Evolutionary conservation across 768 basidiomycete genomes (phyloP), one percentile per base, ranked within the genome.

Genomic region (Xerocomus brunneocitrinus): DNA sequence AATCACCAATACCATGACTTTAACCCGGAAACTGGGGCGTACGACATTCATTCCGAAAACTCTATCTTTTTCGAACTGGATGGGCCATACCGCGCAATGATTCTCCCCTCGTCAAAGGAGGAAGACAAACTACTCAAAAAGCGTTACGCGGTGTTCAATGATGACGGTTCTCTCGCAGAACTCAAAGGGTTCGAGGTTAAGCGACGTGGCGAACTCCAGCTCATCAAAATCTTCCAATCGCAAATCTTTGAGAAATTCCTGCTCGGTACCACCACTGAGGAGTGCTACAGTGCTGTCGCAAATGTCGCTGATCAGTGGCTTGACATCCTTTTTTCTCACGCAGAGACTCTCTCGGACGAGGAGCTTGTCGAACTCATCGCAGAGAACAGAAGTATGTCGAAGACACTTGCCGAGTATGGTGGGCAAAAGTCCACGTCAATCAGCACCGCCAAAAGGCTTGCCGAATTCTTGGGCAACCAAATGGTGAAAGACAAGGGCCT

Each of bases 401-500:
- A 83, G 71, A 99, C 97, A 2, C 76, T 99, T 45, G 90, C 94
- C 1, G 97, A 98, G 71, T 98, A 99, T 65, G 97, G 80, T 4
- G 85, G 83, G 7, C 97, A 99, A 67, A 99, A 99, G 72, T 98
- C 95, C 30, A 99, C 97, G 0, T 97, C 95, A 2, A 99, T 99
- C 73, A 93, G 89, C 59, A 99, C 97, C 1, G 97, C 97, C 3
- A 85, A 81, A 59, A 85, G 97, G 54, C 78, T 99, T 22, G 94
- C 97, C 2, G 97, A 99, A 67, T 98, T 99, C 74, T 73, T 99
- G 52, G 97, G 97, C 31, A 86, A 94, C 66, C 90, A 94, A 62
- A 99, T 99, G 97, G 95, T 98, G 62, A 98, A 98, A 71, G 97
- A 98, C 74, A 99, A 98, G 67, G 97, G 97, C 53, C 83, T 99